These are phyloP conservation scores for Pugionium cornutum DNA, from an alignment of 345 rosid species.

Conservation along the genomic window DNA sequence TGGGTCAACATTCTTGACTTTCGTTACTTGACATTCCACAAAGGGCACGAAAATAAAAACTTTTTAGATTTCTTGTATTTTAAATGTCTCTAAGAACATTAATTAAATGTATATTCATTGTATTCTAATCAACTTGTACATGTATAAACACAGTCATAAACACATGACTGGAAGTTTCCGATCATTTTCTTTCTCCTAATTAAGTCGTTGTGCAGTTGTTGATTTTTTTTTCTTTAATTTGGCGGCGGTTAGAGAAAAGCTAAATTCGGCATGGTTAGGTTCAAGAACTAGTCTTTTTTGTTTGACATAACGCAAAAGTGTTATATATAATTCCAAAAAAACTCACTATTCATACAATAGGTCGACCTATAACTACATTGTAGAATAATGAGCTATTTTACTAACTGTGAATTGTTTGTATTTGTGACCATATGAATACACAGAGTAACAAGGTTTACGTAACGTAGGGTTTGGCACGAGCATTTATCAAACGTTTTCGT, in stretches of 20 bases:
- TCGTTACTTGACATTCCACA: conserved; percentile 40
- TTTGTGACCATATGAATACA: neutral
- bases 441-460: conserved; percentile 12
- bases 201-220: conserved; percentile 26
- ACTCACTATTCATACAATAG: no score
- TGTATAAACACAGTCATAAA: conserved; percentile 28
- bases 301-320: conserved; percentile 12
- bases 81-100: conserved; percentile 22
- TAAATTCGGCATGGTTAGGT: conserved; percentile 38
- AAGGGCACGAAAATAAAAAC: conserved; percentile 33
- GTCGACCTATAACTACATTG: no score
- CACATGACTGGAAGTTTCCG: conserved; percentile 40
- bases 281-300: conserved; percentile 34
- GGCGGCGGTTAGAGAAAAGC: conserved; percentile 38
- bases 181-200: conserved; percentile 33
- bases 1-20: conserved; percentile 44
- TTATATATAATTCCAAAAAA: no score
- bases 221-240: conserved; percentile 19
- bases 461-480: conserved; percentile 5
- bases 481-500: neutral
- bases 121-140: conserved; percentile 17
- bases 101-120: conserved; percentile 10
- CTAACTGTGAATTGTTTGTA: neutral
- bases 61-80: conserved; percentile 35
- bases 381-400: neutral